Conservation (phyloP, 1,139 yeast species). For the Yamadazyma jaroonii region DNA sequence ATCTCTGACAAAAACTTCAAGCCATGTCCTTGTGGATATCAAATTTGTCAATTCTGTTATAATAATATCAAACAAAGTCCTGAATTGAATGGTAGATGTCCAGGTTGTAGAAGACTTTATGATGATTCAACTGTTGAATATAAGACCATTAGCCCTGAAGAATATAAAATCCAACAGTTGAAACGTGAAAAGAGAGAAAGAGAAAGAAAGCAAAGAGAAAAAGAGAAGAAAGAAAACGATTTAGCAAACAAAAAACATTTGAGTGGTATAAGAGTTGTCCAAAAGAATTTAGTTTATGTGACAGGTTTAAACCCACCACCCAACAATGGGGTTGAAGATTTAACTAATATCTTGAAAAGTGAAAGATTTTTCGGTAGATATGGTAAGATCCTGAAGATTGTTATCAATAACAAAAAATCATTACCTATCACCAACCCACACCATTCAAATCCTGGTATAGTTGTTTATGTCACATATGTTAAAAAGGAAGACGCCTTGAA, state of each 20-base stretch:
- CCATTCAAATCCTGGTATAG: constrained; percentile 70
- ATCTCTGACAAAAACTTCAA: constrained; percentile 92
- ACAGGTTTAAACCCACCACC: constrained; percentile 93
- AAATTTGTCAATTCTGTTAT: constrained; percentile 96
- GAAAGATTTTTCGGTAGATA: constrained; percentile 97
- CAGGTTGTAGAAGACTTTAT: constrained; percentile 93
- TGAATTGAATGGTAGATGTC: constrained; percentile 92
- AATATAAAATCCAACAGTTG: constrained; percentile 72
- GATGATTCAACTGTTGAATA: constrained; percentile 93
- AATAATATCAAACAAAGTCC: constrained; percentile 95
- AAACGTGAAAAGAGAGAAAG: constrained; percentile 78
- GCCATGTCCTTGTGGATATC: constrained; percentile 99
- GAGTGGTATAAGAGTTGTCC: constrained; percentile 96
- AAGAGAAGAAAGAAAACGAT: constrained; percentile 89
- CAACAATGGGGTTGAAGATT: constrained; percentile 70
- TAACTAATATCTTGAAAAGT: constrained; percentile 78
- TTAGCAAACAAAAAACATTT: constrained; percentile 86
- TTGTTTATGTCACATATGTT: constrained; percentile 93
- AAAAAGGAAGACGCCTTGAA: constrained; percentile 91
- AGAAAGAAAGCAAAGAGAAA: constrained; percentile 85
- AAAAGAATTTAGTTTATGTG: constrained; percentile 94
- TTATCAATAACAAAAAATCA: constrained; percentile 78
- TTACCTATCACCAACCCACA: constrained; percentile 28
- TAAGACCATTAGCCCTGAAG: constrained; percentile 79
- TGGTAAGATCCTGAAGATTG: constrained; percentile 92